phyloP scores from a whole-genome alignment of 768 basidiomycete genomes.

The Tulasnella sp. region DNA sequence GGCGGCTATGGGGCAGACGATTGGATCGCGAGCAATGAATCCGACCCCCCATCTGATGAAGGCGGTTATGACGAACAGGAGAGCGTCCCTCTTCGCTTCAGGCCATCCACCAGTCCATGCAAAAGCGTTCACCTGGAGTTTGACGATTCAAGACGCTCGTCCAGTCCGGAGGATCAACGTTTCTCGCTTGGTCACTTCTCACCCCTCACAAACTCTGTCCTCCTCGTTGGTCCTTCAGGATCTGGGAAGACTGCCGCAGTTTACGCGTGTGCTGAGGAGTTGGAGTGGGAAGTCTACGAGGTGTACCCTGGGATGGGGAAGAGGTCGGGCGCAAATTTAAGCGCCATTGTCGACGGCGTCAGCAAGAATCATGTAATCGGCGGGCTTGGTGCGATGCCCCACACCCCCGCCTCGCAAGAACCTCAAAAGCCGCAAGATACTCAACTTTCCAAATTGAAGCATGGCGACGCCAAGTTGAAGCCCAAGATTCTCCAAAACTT shows the following conservation, averaged over 20 bases:
- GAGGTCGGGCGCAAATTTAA: constrained; percentile 67
- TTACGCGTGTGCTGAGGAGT: constrained; percentile 86
- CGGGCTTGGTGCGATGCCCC: too few species aligned
- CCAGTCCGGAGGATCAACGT: neutral
- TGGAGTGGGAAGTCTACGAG: constrained; percentile 95
- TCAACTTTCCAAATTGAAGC: too few species aligned
- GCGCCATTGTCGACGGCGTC: constrained; percentile 78
- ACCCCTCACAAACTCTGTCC: constrained; percentile 68
- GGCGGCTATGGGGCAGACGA: constrained; percentile 26
- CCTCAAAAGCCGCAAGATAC: neutral
- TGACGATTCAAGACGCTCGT: neutral
- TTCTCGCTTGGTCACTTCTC: constrained; percentile 11
- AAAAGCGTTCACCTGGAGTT: neutral
- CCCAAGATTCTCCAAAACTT: too few species aligned
- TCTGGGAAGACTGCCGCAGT: constrained; percentile 86
- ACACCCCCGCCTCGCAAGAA: too few species aligned
- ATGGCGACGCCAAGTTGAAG: too few species aligned
- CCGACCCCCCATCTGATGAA: constrained; percentile 29
- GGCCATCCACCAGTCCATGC: constrained; percentile 8
- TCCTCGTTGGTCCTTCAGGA: constrained; percentile 73
- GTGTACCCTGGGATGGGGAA: constrained; percentile 93
- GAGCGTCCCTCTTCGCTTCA: neutral
- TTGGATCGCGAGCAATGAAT: constrained; percentile 44
- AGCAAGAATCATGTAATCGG: constrained; percentile 83
- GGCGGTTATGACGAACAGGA: constrained; percentile 21